These are phyloP conservation scores for Cladosporium sp. DNA, from an alignment of 2,329 filamentous ascomycete species.

Conservation along the genomic window DNA sequence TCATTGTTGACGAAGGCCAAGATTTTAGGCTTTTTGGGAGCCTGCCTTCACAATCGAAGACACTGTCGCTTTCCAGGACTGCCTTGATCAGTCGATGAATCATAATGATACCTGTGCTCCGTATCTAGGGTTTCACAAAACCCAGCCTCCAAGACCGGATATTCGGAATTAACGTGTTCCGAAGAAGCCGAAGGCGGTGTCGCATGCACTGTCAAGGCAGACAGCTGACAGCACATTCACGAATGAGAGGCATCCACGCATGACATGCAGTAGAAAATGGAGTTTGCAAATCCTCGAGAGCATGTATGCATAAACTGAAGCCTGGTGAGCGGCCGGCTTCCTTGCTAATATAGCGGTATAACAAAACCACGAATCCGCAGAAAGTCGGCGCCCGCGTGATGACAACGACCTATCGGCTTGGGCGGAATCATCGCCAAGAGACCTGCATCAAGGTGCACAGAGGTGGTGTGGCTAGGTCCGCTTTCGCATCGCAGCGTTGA, in stretches of 20 bases:
- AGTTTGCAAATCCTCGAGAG: neutral
- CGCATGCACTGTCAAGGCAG: neutral
- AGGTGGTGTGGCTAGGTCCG: neutral
- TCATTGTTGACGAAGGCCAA: too few relatives aligned
- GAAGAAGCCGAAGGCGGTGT: neutral
- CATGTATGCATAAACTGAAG: too few relatives aligned
- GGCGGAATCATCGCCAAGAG: neutral
- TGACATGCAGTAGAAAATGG: neutral
- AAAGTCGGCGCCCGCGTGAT: neutral
- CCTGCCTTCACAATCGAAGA: too few relatives aligned
- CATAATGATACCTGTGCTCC: too few relatives aligned
- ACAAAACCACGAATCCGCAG: too few relatives aligned
- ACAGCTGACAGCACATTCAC: neutral
- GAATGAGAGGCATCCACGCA: neutral
- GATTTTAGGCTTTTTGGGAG: too few relatives aligned
- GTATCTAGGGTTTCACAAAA: neutral
- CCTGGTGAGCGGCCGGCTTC: too few relatives aligned
- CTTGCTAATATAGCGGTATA: too few relatives aligned
- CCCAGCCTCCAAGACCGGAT: neutral
- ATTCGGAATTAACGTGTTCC: neutral
- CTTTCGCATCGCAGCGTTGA: neutral
- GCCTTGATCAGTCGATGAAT: too few relatives aligned
- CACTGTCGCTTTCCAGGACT: too few relatives aligned
- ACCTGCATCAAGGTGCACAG: neutral
- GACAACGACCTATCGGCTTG: neutral